These are phyloP conservation scores for Auricularia heimuer DNA, from an alignment of 768 basidiomycete species.

Conservation along the genomic window DNA sequence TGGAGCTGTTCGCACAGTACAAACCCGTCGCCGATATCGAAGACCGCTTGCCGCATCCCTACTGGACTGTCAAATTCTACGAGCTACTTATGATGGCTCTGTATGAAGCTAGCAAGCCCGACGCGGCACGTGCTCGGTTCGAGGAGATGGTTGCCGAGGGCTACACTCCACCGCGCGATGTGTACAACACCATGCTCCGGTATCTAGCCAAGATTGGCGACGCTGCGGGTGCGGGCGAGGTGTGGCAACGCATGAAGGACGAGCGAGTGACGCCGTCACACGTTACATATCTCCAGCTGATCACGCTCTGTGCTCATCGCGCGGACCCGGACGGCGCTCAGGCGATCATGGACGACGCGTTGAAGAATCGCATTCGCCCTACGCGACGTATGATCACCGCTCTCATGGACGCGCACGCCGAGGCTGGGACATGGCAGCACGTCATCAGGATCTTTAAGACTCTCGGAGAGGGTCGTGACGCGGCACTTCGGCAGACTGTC, in stretches of 20 bases:
- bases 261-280: slow-evolving; percentile 36
- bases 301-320: slow-evolving; percentile 53
- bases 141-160: slow-evolving; percentile 38
- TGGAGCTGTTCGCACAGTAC: slow-evolving; percentile 43
- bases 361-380: slow-evolving; percentile 51
- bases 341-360: slow-evolving; percentile 51
- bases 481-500: slow-evolving; percentile 37
- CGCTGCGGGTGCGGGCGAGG: slow-evolving; percentile 35
- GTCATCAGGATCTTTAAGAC: slow-evolving; percentile 64
- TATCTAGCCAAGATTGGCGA: slow-evolving; percentile 47
- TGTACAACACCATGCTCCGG: slow-evolving; percentile 54
- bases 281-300: slow-evolving; percentile 54
- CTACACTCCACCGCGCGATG: slow-evolving; percentile 40
- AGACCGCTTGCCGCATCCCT: slow-evolving; percentile 27
- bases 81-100: slow-evolving; percentile 47
- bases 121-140: slow-evolving; percentile 43
- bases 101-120: slow-evolving; percentile 23
- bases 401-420: slow-evolving; percentile 76
- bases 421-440: slow-evolving; percentile 68
- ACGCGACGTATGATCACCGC: slow-evolving; percentile 57
- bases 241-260: slow-evolving; percentile 54
- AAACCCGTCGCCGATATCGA: slow-evolving; percentile 34
- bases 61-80: slow-evolving; percentile 35
- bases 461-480: slow-evolving; percentile 29
- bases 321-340: slow-evolving; percentile 58